Evolutionary conservation across 2,329 filamentous ascomycete genomes (phyloP).

Genomic region (Colletotrichum sp.): DNA sequence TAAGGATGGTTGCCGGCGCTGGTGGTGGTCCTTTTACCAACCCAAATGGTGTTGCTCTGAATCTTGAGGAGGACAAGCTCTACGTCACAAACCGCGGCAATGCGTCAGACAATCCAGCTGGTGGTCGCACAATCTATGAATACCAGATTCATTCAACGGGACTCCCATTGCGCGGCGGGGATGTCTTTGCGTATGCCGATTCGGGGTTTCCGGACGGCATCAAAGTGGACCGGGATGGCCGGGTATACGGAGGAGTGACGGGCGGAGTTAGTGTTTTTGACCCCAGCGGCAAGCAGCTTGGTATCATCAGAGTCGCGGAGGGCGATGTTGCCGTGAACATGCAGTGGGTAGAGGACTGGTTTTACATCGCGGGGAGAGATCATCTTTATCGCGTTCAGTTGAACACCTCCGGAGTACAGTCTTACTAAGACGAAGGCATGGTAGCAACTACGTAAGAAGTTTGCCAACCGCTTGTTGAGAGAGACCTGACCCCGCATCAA

Average conservation of each 20-base stretch:
- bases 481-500: neutral
- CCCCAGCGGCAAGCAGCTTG: slow-evolving; percentile 1
- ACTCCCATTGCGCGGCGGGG: neutral
- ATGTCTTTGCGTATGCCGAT: slow-evolving; percentile 21
- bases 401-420: neutral
- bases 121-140: slow-evolving; percentile 22
- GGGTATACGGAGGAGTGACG: slow-evolving; percentile 16
- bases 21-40: slow-evolving; percentile 23
- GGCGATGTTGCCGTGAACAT: slow-evolving; percentile 21
- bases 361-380: slow-evolving; percentile 15
- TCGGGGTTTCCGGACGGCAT: slow-evolving; percentile 23
- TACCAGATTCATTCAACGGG: neutral
- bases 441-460: neutral
- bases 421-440: neutral
- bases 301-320: slow-evolving; percentile 16
- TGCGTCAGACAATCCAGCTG: slow-evolving; percentile 17
- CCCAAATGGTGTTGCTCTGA: slow-evolving; percentile 22
- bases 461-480: neutral
- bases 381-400: slow-evolving; percentile 15
- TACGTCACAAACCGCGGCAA: slow-evolving; percentile 24
- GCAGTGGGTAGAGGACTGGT: slow-evolving; percentile 19
- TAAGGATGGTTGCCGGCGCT: slow-evolving; percentile 19
- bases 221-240: slow-evolving; percentile 14
- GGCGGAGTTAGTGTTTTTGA: slow-evolving; percentile 10
- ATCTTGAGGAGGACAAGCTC: slow-evolving; percentile 15